These are phyloP conservation scores for Magnaporthiopsis incrustans DNA, from an alignment of 2,329 filamentous ascomycete genomes.

Conservation along the genomic window DNA sequence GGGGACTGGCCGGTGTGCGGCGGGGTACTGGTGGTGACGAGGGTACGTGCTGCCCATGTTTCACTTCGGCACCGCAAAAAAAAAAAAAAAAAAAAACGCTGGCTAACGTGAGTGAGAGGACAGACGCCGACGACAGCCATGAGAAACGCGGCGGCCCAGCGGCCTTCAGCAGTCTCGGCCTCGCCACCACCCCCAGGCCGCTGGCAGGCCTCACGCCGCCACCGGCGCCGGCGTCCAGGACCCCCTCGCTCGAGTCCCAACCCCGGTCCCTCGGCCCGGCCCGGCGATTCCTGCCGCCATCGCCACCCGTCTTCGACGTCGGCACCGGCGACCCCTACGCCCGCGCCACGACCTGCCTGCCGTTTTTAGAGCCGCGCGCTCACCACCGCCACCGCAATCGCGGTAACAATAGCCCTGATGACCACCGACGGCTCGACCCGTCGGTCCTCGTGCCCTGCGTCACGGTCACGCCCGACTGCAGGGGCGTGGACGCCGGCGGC, in stretches of 20 bases:
- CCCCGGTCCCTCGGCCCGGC: not conserved
- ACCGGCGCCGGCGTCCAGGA: not conserved
- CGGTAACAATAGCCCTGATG: not conserved
- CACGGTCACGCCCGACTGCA: slow-evolving; percentile 13
- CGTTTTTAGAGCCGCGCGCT: not conserved
- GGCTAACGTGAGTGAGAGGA: no score
- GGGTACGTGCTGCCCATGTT: no score
- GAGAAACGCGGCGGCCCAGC: no score
- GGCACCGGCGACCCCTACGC: slow-evolving; percentile 4
- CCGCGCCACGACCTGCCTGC: slow-evolving; percentile 3
- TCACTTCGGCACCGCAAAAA: no score
- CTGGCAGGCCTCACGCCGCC: not conserved
- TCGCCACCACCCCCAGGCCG: not conserved
- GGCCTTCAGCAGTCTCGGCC: not conserved
- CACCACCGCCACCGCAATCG: not conserved
- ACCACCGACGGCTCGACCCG: not conserved
- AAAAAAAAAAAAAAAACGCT: no score
- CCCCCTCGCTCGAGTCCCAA: not conserved
- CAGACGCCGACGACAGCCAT: not conserved
- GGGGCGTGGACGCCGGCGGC: slow-evolving; percentile 10
- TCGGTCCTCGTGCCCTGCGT: slow-evolving; percentile 13
- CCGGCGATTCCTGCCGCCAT: not conserved
- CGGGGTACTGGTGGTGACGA: no score
- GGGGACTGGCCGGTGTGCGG: not conserved
- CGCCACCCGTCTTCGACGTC: not conserved